Evolutionary conservation across 768 basidiomycete genomes (phyloP), one percentile per base, ranked within the genome.

Genomic region (Pleurotus djamor): DNA sequence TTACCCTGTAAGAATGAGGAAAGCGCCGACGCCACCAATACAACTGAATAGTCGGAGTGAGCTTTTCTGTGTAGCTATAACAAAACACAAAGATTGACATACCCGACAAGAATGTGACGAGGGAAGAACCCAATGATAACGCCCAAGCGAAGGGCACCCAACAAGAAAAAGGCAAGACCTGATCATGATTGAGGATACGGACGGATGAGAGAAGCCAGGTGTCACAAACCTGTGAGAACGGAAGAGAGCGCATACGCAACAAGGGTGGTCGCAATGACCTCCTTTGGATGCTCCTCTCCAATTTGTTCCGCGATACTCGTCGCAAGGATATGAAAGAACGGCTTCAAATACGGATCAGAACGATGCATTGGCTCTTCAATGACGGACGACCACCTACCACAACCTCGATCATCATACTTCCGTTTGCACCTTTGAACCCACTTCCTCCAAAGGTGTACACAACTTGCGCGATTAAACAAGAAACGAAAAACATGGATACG

Each of bases 371-470:
- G 1, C 10, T 10, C 41, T n/a, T 9, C 41, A 10, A 43, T 43
- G 12, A 38, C 52, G 54, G 52, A 82, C 88, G 47, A 12, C 16
- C 12, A 56, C 54, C 44, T 69, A 94, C 91, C 64, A 98, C 95
- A 9, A 96, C 93, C 74, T 98, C 96, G 61, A 99, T 98, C 94
- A 98, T 97, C 94, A 96, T 94, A 63, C 91, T 94, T 5, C 92
- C 93, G 72, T 94, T 95, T 1, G 89, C 94, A 52, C 92, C 92
- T 7, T 86, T 86, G 70, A 99, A 97, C 21, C 87, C 88, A 64
- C 91, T 94, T 4, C 92, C 96, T 4, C 94, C 96, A 7, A 88
- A 71, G 1, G 91, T 88, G 71, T 93, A 98, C 0, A 89, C 83
- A 21, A 97, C 74, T 68, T 98, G 96, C 0, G 94, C 78, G 37